Evolutionary conservation across 169 alveolate species (phyloP).

Genomic region (Babesia ovata): DNA sequence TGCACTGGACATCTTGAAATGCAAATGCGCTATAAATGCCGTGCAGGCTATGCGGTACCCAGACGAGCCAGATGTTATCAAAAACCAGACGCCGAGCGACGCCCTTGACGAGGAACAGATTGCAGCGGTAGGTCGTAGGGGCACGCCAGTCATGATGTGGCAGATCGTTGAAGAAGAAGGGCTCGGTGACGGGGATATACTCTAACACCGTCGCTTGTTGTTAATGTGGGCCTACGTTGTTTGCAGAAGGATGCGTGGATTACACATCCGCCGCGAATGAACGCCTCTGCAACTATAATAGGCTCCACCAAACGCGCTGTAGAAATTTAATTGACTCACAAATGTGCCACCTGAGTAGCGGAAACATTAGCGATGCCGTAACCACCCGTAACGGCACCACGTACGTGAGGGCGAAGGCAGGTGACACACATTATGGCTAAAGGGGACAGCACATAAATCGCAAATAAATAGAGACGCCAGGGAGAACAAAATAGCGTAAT

Average conservation of each 20-base stretch:
- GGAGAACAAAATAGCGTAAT: background rate
- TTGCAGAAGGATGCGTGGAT: too few species aligned
- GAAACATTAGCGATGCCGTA: too few species aligned
- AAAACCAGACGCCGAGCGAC: background rate
- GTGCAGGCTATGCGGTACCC: constrained; percentile 69
- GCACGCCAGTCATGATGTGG: too few species aligned
- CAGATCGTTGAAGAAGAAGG: constrained; percentile 33
- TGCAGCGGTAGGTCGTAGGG: constrained; percentile 19
- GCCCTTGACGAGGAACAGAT: constrained; percentile 27
- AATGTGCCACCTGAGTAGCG: too few species aligned
- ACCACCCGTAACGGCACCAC: background rate
- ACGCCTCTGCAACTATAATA: too few species aligned
- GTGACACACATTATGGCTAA: background rate
- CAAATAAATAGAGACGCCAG: background rate
- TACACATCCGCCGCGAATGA: too few species aligned
- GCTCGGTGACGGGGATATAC: constrained; percentile 11
- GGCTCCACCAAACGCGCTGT: too few species aligned
- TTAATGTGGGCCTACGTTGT: too few species aligned
- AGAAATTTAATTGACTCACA: too few species aligned
- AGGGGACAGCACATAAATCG: background rate
- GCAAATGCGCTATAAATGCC: background rate
- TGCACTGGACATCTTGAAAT: background rate
- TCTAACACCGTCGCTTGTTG: background rate
- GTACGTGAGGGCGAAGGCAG: background rate
- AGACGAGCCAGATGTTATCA: constrained; percentile 49